Percentiles rank a stretch among this genome's conserved stretches.
Conservation (phyloP, 2,329 filamentous ascomycete genomes). For the Colletotrichum cordylinicola region DNA sequence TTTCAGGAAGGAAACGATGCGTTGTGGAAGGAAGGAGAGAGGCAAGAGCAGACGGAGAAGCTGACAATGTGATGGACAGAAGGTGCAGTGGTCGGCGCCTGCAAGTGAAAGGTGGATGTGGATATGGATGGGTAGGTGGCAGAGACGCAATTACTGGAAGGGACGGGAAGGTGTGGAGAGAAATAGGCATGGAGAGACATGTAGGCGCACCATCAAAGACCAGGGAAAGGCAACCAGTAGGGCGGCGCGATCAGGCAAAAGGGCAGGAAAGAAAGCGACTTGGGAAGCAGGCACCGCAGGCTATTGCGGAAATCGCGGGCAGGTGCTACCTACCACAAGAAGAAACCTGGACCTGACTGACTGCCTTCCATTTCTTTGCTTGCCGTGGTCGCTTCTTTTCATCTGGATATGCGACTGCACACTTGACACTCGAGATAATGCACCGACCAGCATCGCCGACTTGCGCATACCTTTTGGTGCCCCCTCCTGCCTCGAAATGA, state of each 20-base stretch:
- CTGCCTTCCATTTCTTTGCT: neutral
- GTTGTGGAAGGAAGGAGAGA: neutral
- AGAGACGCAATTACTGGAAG: neutral
- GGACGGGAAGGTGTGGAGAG: neutral
- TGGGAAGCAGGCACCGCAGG: neutral
- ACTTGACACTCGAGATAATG: neutral
- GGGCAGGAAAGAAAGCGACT: neutral
- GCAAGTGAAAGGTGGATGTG: neutral
- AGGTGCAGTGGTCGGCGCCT: neutral
- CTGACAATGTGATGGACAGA: neutral
- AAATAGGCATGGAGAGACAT: neutral
- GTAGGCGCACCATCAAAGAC: neutral
- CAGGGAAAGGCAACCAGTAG: neutral
- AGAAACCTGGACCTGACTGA: neutral
- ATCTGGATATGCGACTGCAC: neutral
- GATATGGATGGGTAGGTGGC: neutral
- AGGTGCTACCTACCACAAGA: neutral
- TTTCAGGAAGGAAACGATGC: neutral
- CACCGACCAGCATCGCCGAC: neutral
- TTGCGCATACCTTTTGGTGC: neutral
- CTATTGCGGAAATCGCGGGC: neutral
- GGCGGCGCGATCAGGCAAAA: neutral
- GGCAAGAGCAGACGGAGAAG: neutral
- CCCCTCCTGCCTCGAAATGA: neutral
- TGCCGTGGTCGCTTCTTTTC: neutral